Evolutionary conservation across 805 yeast species (phyloP), one percentile per base, ranked within the genome.

Genomic region (Saccharomycopsis babjevae): DNA sequence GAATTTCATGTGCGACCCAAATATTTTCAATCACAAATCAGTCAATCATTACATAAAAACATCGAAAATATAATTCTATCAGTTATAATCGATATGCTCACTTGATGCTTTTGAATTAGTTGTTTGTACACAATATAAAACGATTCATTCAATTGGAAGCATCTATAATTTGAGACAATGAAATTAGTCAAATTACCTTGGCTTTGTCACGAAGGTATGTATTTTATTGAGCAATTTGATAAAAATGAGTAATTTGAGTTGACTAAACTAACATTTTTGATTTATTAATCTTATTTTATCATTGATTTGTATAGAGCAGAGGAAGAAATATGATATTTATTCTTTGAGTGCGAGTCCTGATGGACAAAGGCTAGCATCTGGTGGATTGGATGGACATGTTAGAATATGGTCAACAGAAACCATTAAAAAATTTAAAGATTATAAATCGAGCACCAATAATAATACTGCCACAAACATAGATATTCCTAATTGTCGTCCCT

Each of bases 381-480:
- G 98, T 18, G 99, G 98, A 1, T 73, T 88, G 54, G 64, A 93
- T 73, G 97, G 98, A 0, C 90, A 89, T 67, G 90, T 94, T 54
- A 81, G 93, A 64, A 87, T 93, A 55, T 93, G 99, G 99, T 84
- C 86, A 13, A 75, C 83, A 7, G 79, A 76, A 5, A 80, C 86
- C 11, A 77, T 87, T 8, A 67, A 74, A 13, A 73, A 77, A 50
- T 83, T 78, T 66, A 71, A 72, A 3, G 64, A 6, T 57, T 66
- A 50, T 46, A 57, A 25, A 46, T 56, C 62, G 7, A 54, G 13
- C 4, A n/a, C 52, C 36, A 22, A n/a, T 43, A 40, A 65, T 50
- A 65, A 64, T 4, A 69, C 66, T 34, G 40, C 36, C 40, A 40
- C 25, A 28, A 36, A 60, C 57, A 57, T 67, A 15, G 77, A 75